Conservation (phyloP, 2,329 filamentous ascomycete genomes). For the Cercospora janseana region DNA sequence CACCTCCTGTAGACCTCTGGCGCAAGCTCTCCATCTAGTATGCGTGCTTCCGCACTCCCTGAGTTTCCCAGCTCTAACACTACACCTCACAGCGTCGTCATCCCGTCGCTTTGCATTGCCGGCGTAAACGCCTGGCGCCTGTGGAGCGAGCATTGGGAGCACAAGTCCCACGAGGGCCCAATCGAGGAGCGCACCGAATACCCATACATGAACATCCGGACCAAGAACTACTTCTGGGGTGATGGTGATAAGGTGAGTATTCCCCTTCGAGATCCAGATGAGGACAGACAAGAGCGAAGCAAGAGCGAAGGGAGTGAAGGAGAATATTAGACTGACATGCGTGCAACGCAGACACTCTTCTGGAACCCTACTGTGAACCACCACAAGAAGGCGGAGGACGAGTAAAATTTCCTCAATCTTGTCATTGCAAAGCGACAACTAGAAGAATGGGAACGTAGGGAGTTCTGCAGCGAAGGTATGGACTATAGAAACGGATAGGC, state of each 20-base stretch:
- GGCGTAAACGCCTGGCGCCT: conserved; percentile 82
- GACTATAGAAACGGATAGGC: no score
- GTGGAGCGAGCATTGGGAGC: conserved; percentile 96
- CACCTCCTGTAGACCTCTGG: conserved; percentile 70
- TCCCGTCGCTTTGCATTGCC: conserved; percentile 70
- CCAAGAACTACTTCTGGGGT: conserved; percentile 94
- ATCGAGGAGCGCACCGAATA: conserved; percentile 91
- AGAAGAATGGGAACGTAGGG: no score
- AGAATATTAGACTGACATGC: no score
- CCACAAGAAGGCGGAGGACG: conserved; percentile 50
- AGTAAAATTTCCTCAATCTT: neutral
- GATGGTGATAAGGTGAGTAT: conserved; percentile 89
- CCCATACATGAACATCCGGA: conserved; percentile 94
- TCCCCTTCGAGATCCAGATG: no score
- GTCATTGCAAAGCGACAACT: no score
- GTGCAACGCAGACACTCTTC: conserved; percentile 50
- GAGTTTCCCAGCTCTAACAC: conserved; percentile 12
- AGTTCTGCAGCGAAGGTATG: no score
- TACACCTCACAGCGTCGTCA: conserved; percentile 54
- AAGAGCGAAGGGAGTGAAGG: neutral
- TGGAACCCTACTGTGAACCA: conserved; percentile 97
- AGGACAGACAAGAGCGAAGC: neutral
- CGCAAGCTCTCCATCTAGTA: conserved; percentile 95
- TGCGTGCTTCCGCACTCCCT: conserved; percentile 42
- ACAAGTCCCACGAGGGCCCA: conserved; percentile 80